phyloP scores from a whole-genome alignment of 768 basidiomycete species.

The Leccinum ochraceum region DNA sequence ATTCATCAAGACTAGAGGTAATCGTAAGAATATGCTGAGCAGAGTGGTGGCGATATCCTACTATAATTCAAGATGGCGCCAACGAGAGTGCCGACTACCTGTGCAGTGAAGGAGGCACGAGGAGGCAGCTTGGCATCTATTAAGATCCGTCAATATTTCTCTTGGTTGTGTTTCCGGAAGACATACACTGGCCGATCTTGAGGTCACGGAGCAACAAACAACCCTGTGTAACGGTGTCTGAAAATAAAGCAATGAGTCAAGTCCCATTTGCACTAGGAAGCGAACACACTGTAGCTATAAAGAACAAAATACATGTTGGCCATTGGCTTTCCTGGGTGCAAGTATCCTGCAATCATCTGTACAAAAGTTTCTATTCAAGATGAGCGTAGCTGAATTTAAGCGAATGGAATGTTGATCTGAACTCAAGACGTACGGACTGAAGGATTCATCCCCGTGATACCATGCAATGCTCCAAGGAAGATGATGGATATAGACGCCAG shows the following conservation, averaged over 20 bases:
- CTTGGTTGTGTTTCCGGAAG: neutral
- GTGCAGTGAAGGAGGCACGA: slow-evolving; percentile 61
- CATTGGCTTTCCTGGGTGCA: slow-evolving; percentile 40
- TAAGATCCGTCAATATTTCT: slow-evolving; percentile 38
- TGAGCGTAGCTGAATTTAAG: neutral
- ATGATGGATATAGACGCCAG: slow-evolving; percentile 51
- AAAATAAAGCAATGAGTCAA: slow-evolving; percentile 30
- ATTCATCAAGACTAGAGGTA: slow-evolving; percentile 56
- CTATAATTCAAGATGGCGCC: slow-evolving; percentile 50
- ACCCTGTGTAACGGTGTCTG: slow-evolving; percentile 53
- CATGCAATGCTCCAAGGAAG: slow-evolving; percentile 54
- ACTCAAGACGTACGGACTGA: slow-evolving; percentile 21
- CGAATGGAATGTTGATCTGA: neutral
- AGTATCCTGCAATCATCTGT: slow-evolving; percentile 40
- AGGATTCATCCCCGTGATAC: slow-evolving; percentile 41
- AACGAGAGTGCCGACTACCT: slow-evolving; percentile 56
- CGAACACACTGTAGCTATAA: slow-evolving; percentile 45
- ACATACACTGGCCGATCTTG: slow-evolving; percentile 40
- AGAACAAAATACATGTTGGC: slow-evolving; percentile 47
- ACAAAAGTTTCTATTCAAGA: slow-evolving; percentile 27
- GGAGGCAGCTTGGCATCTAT: slow-evolving; percentile 57
- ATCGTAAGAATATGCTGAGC: neutral
- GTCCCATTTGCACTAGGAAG: slow-evolving; percentile 13
- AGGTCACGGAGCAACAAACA: slow-evolving; percentile 56
- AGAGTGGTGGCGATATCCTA: slow-evolving; percentile 16